These are phyloP conservation scores for Corymbia maculata DNA, from an alignment of 345 rosid species.

Conservation along the genomic window DNA sequence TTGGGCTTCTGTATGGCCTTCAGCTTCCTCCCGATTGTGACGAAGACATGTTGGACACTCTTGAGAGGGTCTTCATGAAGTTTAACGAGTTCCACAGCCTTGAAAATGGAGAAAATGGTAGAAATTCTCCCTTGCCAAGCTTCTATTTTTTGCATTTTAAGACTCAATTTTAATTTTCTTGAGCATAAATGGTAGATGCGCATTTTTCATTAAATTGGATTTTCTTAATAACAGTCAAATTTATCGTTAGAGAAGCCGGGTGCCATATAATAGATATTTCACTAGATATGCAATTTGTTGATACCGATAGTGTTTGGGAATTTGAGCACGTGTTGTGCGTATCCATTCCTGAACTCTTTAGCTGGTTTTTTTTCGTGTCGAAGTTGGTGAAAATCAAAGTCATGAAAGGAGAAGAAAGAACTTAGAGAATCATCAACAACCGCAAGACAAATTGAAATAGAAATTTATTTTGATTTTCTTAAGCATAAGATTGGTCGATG, in stretches of 20 bases:
- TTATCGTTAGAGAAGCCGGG: not conserved
- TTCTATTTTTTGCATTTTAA: not conserved
- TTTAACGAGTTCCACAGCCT: not conserved
- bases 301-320: not conserved
- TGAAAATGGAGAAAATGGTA: not conserved
- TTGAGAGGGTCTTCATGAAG: slow-evolving; percentile 5
- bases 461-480: no score
- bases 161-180: not conserved
- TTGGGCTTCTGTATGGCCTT: slow-evolving; percentile 4
- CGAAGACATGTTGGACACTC: not conserved
- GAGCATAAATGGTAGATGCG: not conserved
- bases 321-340: no score
- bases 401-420: no score
- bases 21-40: not conserved
- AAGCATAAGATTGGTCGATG: no score
- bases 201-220: not conserved
- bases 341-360: no score
- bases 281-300: no score
- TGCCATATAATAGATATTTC: not conserved
- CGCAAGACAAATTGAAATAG: no score
- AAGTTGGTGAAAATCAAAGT: no score
- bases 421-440: no score
- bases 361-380: no score
- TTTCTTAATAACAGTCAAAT: not conserved
- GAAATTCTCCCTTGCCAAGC: not conserved